These are phyloP conservation scores for Pseudocercospora vitis DNA, from an alignment of 2,329 filamentous ascomycete species.

Conservation along the genomic window DNA sequence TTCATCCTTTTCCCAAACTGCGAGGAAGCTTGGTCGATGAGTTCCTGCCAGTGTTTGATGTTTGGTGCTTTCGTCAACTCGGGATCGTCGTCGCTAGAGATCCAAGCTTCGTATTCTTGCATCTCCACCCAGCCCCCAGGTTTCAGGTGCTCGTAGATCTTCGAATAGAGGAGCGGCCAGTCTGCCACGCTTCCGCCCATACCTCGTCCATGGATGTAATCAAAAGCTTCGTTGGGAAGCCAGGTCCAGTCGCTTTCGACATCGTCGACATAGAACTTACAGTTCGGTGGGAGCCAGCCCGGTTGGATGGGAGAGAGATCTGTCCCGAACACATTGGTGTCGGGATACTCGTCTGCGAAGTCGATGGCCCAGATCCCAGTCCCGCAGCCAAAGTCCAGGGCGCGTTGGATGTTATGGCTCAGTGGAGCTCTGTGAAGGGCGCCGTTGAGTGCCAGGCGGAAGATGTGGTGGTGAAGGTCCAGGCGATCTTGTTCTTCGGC, in stretches of 20 bases:
- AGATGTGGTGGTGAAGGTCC: conserved; percentile 29
- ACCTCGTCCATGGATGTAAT: conserved; percentile 33
- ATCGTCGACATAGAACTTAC: conserved; percentile 25
- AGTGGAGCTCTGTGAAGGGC: conserved; percentile 15
- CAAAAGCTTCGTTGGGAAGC: conserved; percentile 29
- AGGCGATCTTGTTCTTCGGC: conserved; percentile 30
- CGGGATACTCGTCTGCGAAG: conserved; percentile 32
- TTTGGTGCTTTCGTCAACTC: conserved; percentile 18
- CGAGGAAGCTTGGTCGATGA: conserved; percentile 16
- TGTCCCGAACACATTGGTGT: conserved; percentile 27
- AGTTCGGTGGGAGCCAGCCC: conserved; percentile 21
- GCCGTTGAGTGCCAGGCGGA: conserved; percentile 13
- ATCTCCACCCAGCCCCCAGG: conserved; percentile 43
- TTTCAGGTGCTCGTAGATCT: conserved; percentile 27
- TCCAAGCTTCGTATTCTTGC: conserved; percentile 37
- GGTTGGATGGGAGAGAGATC: conserved; percentile 35
- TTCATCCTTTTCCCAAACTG: conserved; percentile 23
- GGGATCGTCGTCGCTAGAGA: conserved; percentile 31
- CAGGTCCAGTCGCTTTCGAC: conserved; percentile 26
- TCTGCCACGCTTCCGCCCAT: conserved; percentile 30
- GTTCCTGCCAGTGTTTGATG: conserved; percentile 19
- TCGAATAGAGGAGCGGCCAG: conserved; percentile 29
- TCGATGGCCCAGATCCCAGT: conserved; percentile 39
- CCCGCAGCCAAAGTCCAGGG: conserved; percentile 24
- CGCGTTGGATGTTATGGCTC: not conserved